Conservation (phyloP, 176 grass and related monocot species). For the Lolium perenne region DNA sequence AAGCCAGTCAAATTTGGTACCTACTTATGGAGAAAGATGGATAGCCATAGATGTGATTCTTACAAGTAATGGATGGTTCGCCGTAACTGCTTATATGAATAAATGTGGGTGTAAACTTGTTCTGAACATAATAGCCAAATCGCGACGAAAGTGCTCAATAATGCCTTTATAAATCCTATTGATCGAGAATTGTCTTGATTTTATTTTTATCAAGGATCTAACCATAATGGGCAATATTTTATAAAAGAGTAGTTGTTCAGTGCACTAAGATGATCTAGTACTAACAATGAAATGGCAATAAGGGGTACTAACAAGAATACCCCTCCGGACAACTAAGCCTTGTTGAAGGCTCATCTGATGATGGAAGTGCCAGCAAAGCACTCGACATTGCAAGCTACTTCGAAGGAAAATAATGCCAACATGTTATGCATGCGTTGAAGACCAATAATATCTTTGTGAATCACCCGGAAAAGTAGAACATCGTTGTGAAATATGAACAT, state of each 20-base stretch:
- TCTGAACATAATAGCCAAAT: neutral
- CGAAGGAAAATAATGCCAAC: neutral
- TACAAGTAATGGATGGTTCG: neutral
- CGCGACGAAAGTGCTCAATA: neutral
- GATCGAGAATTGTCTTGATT: neutral
- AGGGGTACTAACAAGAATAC: neutral
- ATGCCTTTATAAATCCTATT: neutral
- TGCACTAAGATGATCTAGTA: neutral
- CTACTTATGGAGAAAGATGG: neutral
- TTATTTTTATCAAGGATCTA: neutral
- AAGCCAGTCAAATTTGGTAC: neutral
- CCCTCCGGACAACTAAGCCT: too few relatives aligned
- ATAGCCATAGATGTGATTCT: neutral
- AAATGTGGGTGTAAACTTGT: neutral
- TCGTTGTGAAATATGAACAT: neutral
- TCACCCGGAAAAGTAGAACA: neutral
- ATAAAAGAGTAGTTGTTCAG: neutral
- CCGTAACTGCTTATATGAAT: neutral
- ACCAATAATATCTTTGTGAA: neutral
- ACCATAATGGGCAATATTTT: neutral
- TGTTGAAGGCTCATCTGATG: neutral
- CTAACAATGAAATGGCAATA: neutral
- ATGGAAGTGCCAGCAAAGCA: neutral
- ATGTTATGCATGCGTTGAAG: neutral
- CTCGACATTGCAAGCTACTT: neutral